Evolutionary conservation across 371 early-diverging fungal genomes (phyloP).

Genomic region (Lichtheimia ornata): DNA sequence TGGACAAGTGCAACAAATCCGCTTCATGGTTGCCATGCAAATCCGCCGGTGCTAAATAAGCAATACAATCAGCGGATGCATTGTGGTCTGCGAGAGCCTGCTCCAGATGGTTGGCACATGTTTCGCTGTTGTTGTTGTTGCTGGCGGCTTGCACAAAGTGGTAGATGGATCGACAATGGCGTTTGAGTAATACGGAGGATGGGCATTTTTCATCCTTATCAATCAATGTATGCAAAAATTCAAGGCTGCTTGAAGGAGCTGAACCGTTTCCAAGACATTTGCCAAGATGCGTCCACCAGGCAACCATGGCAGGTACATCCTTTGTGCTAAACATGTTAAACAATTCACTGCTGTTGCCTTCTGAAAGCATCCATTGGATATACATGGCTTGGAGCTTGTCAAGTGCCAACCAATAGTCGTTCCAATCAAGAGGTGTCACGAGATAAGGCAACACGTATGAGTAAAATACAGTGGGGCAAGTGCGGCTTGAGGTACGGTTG

Average conservation of each 20-base stretch:
- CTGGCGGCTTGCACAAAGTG: slow-evolving; percentile 24
- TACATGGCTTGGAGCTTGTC: slow-evolving; percentile 15
- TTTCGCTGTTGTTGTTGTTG: slow-evolving; percentile 4
- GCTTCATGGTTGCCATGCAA: slow-evolving; percentile 26
- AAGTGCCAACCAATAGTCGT: slow-evolving; percentile 34
- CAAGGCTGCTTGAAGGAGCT: background rate
- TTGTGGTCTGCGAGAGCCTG: slow-evolving; percentile 21
- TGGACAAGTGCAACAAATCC: slow-evolving; percentile 26
- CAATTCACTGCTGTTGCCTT: background rate
- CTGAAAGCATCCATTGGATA: background rate
- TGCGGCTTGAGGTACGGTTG: background rate
- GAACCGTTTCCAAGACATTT: slow-evolving; percentile 10
- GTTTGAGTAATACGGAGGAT: slow-evolving; percentile 22
- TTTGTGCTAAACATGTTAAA: slow-evolving; percentile 1
- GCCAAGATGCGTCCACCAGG: slow-evolving; percentile 33
- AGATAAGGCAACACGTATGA: slow-evolving; percentile 39
- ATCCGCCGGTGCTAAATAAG: slow-evolving; percentile 8
- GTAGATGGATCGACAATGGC: slow-evolving; percentile 23
- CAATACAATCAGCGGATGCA: slow-evolving; percentile 28
- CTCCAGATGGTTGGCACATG: slow-evolving; percentile 16
- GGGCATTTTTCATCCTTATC: background rate
- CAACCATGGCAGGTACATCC: slow-evolving; percentile 22
- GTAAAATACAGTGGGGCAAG: slow-evolving; percentile 30
- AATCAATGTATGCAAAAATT: background rate
- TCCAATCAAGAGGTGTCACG: slow-evolving; percentile 35